Base-by-base conservation (phyloP, 306 rosid genomes). In the Rosa chinensis region DNA sequence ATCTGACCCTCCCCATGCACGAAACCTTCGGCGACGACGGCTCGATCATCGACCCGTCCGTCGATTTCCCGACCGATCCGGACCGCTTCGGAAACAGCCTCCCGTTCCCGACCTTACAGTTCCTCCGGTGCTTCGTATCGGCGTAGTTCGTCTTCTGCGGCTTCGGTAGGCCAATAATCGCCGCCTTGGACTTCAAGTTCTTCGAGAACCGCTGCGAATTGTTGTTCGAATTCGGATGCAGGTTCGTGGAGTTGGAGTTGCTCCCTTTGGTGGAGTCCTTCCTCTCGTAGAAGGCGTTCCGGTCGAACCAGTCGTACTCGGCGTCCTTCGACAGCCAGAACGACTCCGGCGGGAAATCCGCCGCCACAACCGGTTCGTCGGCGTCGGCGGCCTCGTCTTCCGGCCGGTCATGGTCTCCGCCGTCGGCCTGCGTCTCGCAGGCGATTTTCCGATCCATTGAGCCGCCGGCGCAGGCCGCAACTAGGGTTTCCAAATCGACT, bases 1-100 rank as follows among this genome's bases (percentile, higher is more conserved):
- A 95, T 87, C 97, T 86, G 73, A 95, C 99, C 71, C 94, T 86
- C 5, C 99, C 99, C 79, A 95, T 95, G 59, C 99, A 95, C 0
- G 99, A 95, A 10, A 95, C 99, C 86, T 95, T 95, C 10, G 99
- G 99, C 13, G 99, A 95, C 8, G 94, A 83, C 8, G 99, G 99
- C 66, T 95, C 99, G 50, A 81, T 40, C 78, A 90, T 44, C 28
- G 82, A 20, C 6, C 86, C 39, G 32, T 83, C 96, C 6, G 71
- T 66, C 14, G 96, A 84, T 85, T 91, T 92, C 6, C 89, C 87
- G 9, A 70, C 75, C 5, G 95, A 92, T 23, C 82, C 88, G 25
- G 85, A 78, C 13, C 95, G 87, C 71, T 90, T 95, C 4, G 98
- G 98, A 67, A 95, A 92, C 79, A 92, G 42, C 73, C 87, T 78